Base-by-base conservation (phyloP, 345 rosid species). In the Reutealis trisperma region DNA sequence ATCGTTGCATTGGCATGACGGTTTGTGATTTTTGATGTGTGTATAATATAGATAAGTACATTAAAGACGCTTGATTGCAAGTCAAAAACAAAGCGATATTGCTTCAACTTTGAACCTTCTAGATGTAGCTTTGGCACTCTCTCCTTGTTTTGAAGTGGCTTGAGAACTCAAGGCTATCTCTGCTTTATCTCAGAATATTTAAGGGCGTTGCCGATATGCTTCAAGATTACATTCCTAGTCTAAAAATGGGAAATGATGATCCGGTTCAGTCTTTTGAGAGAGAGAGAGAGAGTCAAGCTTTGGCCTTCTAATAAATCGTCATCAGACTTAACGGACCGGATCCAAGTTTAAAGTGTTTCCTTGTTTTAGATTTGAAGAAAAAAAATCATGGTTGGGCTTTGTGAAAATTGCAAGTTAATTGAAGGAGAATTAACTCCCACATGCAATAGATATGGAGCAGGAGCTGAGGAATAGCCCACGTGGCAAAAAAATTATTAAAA, bases 161-260 rank as follows among this genome's bases (percentile, higher is more conserved):
- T 85, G 92, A 8, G 95, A 93, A 24, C 95, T 93, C 32, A 93
- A 92, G 71, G 98, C 98, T 21, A 89, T 87, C 90, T 68, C 73
- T 93, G 82, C 89, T 93, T 2, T 82, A 78, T 55, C 90, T 92
- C 10, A 77, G 93, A 61, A 86, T 95, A 45, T 93, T 82, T 83
- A 89, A 84, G 57, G 98, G 89, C 47, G 91, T 93, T 4, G 94
- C 94, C 19, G 82, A 93, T 81, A 84, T 93, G 96, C 93, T 95
- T 37, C 97, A 92, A 52, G 98, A 90, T 69, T 93, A 89, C 70
- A 93, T 93, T 71, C 98, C 98, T 0, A 93, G 98, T 79, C 85
- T 92, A 27, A 84, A 88, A 67, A 81, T 90, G 62, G 80, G 88
- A 0, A 75, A 67, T 22, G 97, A 90, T 0, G 94, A 94, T 30